Evolutionary conservation across 805 yeast genomes (phyloP), one percentile per base, ranked within the genome.

Genomic region (Candida anglica): DNA sequence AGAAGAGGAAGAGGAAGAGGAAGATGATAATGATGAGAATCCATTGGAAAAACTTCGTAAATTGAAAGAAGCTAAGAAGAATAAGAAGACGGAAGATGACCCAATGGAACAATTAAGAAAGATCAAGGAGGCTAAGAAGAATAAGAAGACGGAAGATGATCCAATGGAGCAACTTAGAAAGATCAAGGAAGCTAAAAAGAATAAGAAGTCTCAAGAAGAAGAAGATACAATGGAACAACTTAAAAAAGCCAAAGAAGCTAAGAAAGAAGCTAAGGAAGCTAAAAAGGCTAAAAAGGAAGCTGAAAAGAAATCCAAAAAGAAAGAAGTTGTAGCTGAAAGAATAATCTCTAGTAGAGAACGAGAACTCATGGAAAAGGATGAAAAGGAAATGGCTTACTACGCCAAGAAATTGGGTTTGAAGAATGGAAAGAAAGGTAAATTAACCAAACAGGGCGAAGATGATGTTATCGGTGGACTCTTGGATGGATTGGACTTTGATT

Each of bases 391-490:
- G 60, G 77, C 73, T 27, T 86, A 81, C 50, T 89, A 87, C 54
- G 89, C 96, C 3, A 82, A 81, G 42, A 81, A 84, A 48, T 65
- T 89, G 7, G 94, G 94, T 1, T 54, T 85, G 45, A 68, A 66
- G 37, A 78, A 78, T 42, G 75, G 77, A 0, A 71, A 69, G 35
- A 67, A 66, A 11, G 37, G 60, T 3, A 62, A 58, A 33, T 63
- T 81, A 30, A 58, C 69, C 24, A 73, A 72, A 41, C 51, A 51
- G 3, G 79, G 71, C 25, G 87, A 78, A 10, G 84, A 82, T 49
- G 96, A 87, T 56, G 74, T 81, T 2, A 66, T 88, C 30, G 95
- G 85, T 29, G 94, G 88, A n/a, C 53, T 88, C 15, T 61, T 88
- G 4, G 95, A 86, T 34, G 95, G 89, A 0, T 58, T 77, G n/a